Evolutionary conservation across 768 basidiomycete species (phyloP), one percentile per base, ranked within the genome.

Genomic region (Amanita subjunquillea): DNA sequence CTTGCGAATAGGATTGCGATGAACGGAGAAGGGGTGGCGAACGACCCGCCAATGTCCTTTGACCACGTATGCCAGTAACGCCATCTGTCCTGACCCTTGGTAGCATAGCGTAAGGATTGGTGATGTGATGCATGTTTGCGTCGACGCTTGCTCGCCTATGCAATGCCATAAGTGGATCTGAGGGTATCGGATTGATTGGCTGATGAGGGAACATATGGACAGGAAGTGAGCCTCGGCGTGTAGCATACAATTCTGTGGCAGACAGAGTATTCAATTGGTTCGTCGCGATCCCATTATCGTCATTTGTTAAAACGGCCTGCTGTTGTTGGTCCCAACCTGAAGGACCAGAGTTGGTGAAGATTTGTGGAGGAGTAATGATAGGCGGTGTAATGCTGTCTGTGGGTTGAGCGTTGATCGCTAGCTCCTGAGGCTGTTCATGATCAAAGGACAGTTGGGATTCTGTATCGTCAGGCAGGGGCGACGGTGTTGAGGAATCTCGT

Each of bases 151-250:
- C 56, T 51, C 80, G 63, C 57, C 73, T 48, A 63, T 47, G 67
- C 60, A 45, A 71, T 59, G 37, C 73, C 70, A 63, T 80, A 72
- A 57, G 65, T 63, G 57, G 69, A 63, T 73, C 62, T 54, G 67
- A 55, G 45, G 70, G 64, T 12, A 60, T 54, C 7, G 65, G 57
- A n/a, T 58, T 60, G 51, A 60, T 66, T 30, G 58, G 61, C 23
- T 54, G 63, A 56, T 60, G 68, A 15, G 25, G 51, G 58, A 75
- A 67, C 23, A 67, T 67, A 61, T 69, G 70, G 43, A 67, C 68
- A 27, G 82, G 83, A 30, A 83, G 69, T 3, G 82, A 84, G 15
- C 79, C 77, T 32, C 82, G 76, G 53, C 81, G 71, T 47, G 65
- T 65, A 29, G 63, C 57, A 54, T 66, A 65, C 22, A 69, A 50